phyloP scores from a whole-genome alignment of 495 filamentous ascomycete genomes.

The Tricharina praecox region DNA sequence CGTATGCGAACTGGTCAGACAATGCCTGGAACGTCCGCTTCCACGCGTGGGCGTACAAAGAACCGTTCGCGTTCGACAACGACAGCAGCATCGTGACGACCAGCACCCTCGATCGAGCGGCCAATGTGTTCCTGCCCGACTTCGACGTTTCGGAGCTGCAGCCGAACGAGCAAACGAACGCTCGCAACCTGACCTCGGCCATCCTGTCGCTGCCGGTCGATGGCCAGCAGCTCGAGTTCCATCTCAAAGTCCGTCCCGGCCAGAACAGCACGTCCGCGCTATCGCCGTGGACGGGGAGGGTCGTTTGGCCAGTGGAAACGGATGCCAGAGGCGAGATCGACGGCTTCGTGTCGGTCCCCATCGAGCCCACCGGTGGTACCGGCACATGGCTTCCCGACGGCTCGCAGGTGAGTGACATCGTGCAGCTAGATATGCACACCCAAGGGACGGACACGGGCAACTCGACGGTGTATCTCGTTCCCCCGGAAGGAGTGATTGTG shows the following conservation, averaged over 20 bases:
- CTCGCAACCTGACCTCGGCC: constrained; percentile 52
- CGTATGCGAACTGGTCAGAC: constrained; percentile 67
- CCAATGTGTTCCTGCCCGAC: constrained; percentile 52
- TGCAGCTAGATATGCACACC: constrained; percentile 49
- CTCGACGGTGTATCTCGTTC: constrained; percentile 59
- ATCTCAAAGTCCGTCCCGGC: constrained; percentile 30
- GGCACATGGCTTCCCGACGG: constrained; percentile 28
- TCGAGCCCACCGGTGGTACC: constrained; percentile 33
- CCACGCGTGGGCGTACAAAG: constrained; percentile 65
- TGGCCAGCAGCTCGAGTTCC: constrained; percentile 42
- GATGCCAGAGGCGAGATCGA: constrained; percentile 48
- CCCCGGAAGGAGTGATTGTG: constrained; percentile 46
- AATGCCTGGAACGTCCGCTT: constrained; percentile 59
- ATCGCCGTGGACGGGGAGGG: constrained; percentile 27
- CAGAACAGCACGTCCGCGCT: constrained; percentile 16
- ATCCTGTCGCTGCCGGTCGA: constrained; percentile 58
- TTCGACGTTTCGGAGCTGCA: constrained; percentile 43
- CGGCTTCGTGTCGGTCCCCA: constrained; percentile 41
- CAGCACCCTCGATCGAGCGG: constrained; percentile 44
- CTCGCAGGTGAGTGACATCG: constrained; percentile 45
- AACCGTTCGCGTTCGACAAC: constrained; percentile 34
- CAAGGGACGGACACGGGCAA: constrained; percentile 37
- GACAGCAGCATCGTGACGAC: constrained; percentile 31
- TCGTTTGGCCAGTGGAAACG: constrained; percentile 20
- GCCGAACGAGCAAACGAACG: constrained; percentile 41